Evolutionary conservation across 768 basidiomycete genomes (phyloP), one percentile per base, ranked within the genome.

Genomic region (Tricholoma terreum): DNA sequence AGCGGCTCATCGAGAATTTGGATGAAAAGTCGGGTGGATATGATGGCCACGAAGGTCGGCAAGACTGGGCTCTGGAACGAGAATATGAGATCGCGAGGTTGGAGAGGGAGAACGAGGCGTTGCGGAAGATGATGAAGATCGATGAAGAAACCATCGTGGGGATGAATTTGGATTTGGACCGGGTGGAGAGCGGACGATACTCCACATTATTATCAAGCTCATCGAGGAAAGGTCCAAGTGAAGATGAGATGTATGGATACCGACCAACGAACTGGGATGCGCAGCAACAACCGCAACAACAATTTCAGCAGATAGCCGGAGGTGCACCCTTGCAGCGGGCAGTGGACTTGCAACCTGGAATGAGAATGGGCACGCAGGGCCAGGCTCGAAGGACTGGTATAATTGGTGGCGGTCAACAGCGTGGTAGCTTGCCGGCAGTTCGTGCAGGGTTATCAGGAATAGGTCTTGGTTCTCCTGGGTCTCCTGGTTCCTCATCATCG

Each of bases 41-140:
- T 49, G 60, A 67, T 50, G 75, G 73, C 36, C 54, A 69, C 30
- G 72, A 79, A 50, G 75, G 75, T 4, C 71, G 83, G 21, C 75
- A 79, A 40, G 94, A 98, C 71, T 98, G 96, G 92, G 87, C 90
- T 2, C 61, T 87, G 57, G 91, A 93, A 69, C 82, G 97, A 59
- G 96, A 98, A 69, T 74, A 76, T 59, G 97, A 98, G 74, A 92
- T 99, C 52, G 65, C 80, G 9, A 81, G 94, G 50, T 74, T 99
- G 42, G 87, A 89, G 69, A 75, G 75, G 50, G 96, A 98, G 74
- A 99, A 99, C 67, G 80, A 83, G 43, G 80, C 84, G 55, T 74
- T 99, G 50, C 79, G 96, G 50, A 78, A 79, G 65, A 69, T 89
- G 71, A 75, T 99, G 46, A 85, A 83, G 15, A 93, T 98, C 58